phyloP scores from a whole-genome alignment of 805 yeast species.

The Saccharomycopsis babjevae region DNA sequence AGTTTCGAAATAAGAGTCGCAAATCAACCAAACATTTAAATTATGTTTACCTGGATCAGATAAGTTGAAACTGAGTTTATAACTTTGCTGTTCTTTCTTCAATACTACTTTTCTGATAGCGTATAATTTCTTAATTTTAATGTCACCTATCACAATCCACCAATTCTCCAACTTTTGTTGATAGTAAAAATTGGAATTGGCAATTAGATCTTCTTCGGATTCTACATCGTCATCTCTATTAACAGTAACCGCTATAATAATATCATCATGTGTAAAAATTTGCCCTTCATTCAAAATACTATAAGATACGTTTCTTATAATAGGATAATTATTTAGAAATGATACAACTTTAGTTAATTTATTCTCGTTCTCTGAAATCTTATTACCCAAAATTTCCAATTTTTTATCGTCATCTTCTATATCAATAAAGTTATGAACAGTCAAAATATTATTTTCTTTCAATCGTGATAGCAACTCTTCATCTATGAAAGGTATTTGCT shows the following conservation, averaged over 20 bases:
- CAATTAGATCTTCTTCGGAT: slow-evolving; percentile 39
- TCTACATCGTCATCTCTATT: slow-evolving; percentile 73
- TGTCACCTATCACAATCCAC: slow-evolving; percentile 86
- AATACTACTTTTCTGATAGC: slow-evolving; percentile 61
- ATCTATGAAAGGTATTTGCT: slow-evolving; percentile 68
- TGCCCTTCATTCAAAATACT: slow-evolving; percentile 34
- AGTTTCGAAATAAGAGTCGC: slow-evolving; percentile 88
- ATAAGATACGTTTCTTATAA: slow-evolving; percentile 53
- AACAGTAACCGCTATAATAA: slow-evolving; percentile 36
- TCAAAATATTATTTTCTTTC: slow-evolving; percentile 42
- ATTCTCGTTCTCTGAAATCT: slow-evolving; percentile 26
- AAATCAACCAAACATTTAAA: slow-evolving; percentile 71
- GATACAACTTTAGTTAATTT: slow-evolving; percentile 62
- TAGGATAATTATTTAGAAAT: slow-evolving; percentile 86
- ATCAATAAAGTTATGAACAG: slow-evolving; percentile 69
- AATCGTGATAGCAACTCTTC: slow-evolving; percentile 44
- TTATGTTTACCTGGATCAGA: slow-evolving; percentile 52
- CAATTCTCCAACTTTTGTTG: slow-evolving; percentile 53
- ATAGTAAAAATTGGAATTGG: slow-evolving; percentile 52
- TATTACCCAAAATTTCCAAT: slow-evolving; percentile 46
- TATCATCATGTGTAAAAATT: slow-evolving; percentile 29
- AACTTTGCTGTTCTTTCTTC: slow-evolving; percentile 39
- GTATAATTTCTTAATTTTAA: slow-evolving; percentile 46
- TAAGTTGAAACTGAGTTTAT: slow-evolving; percentile 45
- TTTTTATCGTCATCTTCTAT: slow-evolving; percentile 61